These are phyloP conservation scores for Coprinellus micaceus DNA, from an alignment of 768 basidiomycete species.

Conservation along the genomic window DNA sequence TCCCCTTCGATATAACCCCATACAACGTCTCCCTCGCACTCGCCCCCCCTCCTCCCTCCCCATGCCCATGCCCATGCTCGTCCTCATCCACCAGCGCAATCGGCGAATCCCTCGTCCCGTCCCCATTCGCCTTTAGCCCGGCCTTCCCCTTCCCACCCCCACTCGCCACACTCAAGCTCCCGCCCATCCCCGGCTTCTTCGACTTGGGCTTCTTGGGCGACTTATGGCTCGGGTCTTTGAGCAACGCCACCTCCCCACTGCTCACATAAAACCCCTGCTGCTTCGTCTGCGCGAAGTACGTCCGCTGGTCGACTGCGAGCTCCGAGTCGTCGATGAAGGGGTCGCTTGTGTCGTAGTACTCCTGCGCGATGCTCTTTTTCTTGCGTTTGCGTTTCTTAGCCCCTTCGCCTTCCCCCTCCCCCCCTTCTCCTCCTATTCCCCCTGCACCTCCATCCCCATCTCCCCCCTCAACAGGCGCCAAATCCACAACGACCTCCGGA, in stretches of 20 bases:
- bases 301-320: constrained; percentile 84
- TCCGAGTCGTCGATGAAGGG: constrained; percentile 99
- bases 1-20: neutral
- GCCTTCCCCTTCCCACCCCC: neutral
- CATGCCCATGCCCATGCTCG: too few relatives aligned
- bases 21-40: too few relatives aligned
- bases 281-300: constrained; percentile 86
- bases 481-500: constrained; percentile 46
- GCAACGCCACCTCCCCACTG: constrained; percentile 79
- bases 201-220: constrained; percentile 73
- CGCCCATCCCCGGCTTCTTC: constrained; percentile 41
- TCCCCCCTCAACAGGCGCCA: too few relatives aligned
- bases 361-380: constrained; percentile 53
- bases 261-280: constrained; percentile 93
- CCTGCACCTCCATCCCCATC: constrained; percentile 26
- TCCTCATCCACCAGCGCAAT: constrained; percentile 43
- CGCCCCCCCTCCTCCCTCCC: constrained; percentile 16
- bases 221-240: constrained; percentile 77
- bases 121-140: constrained; percentile 6
- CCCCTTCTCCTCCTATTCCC: constrained; percentile 13
- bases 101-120: constrained; percentile 50
- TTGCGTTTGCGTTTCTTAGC: constrained; percentile 38
- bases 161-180: constrained; percentile 13
- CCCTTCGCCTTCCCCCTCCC: constrained; percentile 23
- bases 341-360: constrained; percentile 89